A percentile compares a stretch with the other conserved stretches of the same genome.
Conservation (phyloP, 2,329 filamentous ascomycete genomes). For the Aspergillus sp. region DNA sequence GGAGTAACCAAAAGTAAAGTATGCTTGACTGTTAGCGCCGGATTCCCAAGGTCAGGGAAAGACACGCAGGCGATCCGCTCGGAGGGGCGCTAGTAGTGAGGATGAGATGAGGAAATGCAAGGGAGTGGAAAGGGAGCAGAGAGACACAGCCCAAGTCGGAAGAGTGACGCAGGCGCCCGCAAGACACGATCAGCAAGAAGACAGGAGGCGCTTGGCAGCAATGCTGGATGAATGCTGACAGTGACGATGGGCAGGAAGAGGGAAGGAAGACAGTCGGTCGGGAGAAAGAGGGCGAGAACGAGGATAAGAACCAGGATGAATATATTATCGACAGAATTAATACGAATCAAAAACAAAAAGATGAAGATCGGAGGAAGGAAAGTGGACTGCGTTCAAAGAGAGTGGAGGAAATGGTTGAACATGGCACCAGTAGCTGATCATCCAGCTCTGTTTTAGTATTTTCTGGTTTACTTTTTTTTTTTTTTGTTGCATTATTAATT, state of each 20-base stretch:
- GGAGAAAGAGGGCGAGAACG: constrained; percentile 1
- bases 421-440: constrained; percentile 24
- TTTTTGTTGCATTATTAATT: background rate
- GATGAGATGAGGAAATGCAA: constrained; percentile 22
- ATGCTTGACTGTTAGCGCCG: constrained; percentile 17
- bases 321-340: constrained; percentile 9
- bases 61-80: constrained; percentile 20
- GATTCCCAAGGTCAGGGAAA: constrained; percentile 18
- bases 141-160: constrained; percentile 24
- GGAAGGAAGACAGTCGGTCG: background rate
- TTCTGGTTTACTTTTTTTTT: constrained; percentile 4
- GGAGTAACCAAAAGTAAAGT: constrained; percentile 16
- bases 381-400: constrained; percentile 5
- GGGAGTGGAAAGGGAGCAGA: constrained; percentile 25
- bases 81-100: constrained; percentile 16
- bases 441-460: constrained; percentile 10
- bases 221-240: constrained; percentile 18
- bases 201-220: constrained; percentile 24
- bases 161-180: constrained; percentile 28
- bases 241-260: constrained; percentile 1
- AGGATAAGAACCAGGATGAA: constrained; percentile 4
- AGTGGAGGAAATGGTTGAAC: constrained; percentile 19
- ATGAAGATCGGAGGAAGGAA: constrained; percentile 20
- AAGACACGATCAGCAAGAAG: constrained; percentile 23
- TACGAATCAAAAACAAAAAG: constrained; percentile 15